phyloP scores from a whole-genome alignment of 257 asterid species.

The Solanum medicagineum region DNA sequence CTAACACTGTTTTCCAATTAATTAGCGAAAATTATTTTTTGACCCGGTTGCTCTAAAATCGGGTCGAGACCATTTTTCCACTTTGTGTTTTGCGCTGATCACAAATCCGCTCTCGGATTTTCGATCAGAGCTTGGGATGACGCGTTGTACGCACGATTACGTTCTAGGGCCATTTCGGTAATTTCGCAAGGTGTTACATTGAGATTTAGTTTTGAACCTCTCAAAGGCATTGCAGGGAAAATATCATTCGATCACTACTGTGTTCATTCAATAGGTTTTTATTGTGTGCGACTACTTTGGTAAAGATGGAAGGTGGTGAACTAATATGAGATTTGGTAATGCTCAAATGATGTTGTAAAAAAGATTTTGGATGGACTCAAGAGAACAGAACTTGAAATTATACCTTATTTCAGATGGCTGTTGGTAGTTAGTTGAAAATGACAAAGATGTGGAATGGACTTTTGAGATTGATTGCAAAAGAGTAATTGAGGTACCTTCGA shows the following conservation, averaged over 20 bases:
- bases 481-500: not conserved
- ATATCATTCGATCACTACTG: not conserved
- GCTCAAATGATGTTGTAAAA: not conserved
- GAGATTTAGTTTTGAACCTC: not conserved
- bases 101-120: too few relatives aligned
- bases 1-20: too few relatives aligned
- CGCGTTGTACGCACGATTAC: too few relatives aligned
- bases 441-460: not conserved
- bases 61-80: too few relatives aligned
- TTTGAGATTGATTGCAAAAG: not conserved
- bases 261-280: not conserved
- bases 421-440: not conserved
- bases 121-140: too few relatives aligned
- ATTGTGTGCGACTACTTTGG: not conserved
- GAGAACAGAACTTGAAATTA: not conserved
- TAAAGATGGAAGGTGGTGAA: not conserved
- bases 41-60: too few relatives aligned
- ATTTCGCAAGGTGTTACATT: too few relatives aligned
- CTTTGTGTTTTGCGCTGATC: too few relatives aligned
- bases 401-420: not conserved
- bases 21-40: too few relatives aligned
- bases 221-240: not conserved
- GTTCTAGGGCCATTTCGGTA: too few relatives aligned
- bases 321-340: not conserved
- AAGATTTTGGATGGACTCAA: not conserved